phyloP scores from a whole-genome alignment of 345 rosid species.

The Arabis hirsuta region DNA sequence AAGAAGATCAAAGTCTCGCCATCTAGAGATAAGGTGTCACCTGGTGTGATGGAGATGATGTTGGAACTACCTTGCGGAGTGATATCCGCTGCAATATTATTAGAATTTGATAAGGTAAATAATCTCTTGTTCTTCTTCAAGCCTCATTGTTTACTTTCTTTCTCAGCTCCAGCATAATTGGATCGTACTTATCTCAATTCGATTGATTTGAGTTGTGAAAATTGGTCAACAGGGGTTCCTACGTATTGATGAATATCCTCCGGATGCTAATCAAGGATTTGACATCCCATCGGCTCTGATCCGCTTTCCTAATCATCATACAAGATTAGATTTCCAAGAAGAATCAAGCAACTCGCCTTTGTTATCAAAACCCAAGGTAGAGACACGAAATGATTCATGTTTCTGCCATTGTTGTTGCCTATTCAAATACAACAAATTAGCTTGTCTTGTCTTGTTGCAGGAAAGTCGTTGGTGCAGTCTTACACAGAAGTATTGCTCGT shows the following conservation, averaged over 20 bases:
- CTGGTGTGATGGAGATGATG: conserved; percentile 90
- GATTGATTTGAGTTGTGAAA: conserved; percentile 26
- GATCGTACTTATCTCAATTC: not conserved
- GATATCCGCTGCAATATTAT: conserved; percentile 71
- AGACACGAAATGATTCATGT: not conserved
- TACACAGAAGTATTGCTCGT: conserved; percentile 93
- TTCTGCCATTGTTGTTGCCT: not conserved
- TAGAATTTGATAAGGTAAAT: conserved; percentile 90
- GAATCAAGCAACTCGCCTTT: conserved; percentile 50
- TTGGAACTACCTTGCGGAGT: conserved; percentile 74
- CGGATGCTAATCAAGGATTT: conserved; percentile 98
- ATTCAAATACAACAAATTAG: not conserved
- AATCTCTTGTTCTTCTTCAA: conserved; percentile 18
- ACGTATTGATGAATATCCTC: conserved; percentile 94
- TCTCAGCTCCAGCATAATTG: not conserved
- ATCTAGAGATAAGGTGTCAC: conserved; percentile 84
- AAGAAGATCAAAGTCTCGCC: conserved; percentile 79
- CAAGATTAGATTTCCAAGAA: conserved; percentile 54
- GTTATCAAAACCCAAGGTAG: conserved; percentile 69
- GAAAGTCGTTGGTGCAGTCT: conserved; percentile 62
- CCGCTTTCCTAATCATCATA: conserved; percentile 65
- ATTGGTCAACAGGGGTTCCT: conserved; percentile 71
- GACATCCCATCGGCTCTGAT: conserved; percentile 91
- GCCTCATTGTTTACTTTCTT: no score
- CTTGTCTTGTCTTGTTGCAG: conserved; percentile 54